Percentiles rank a stretch among this genome's conserved stretches.
Conservation (phyloP, 805 yeast species). For the Candida patagonica region DNA sequence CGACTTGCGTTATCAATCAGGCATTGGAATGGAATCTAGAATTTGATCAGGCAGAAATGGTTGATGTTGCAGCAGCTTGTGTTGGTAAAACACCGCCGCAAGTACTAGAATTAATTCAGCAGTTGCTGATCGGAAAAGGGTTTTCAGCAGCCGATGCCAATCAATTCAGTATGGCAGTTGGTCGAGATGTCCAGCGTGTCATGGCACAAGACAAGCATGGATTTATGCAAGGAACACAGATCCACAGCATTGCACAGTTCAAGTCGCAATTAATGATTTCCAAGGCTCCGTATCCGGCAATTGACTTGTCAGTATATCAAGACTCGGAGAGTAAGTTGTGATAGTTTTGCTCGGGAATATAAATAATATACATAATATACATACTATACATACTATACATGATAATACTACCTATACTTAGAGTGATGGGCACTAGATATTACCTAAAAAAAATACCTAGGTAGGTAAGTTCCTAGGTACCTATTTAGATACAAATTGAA, state of each 20-base stretch:
- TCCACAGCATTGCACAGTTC: conserved; percentile 44
- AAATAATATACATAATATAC: too few relatives aligned
- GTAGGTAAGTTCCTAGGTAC: too few relatives aligned
- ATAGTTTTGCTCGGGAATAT: too few relatives aligned
- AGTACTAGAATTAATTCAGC: conserved; percentile 4
- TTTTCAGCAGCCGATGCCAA: conserved; percentile 7
- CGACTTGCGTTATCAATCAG: conserved; percentile 10
- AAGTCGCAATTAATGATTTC: conserved; percentile 46
- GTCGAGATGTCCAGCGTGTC: not conserved
- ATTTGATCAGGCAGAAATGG: conserved; percentile 9
- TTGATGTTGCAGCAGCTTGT: conserved; percentile 7
- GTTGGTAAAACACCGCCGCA: conserved; percentile 6
- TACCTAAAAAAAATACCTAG: too few relatives aligned
- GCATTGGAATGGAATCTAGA: conserved; percentile 10
- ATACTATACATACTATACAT: too few relatives aligned
- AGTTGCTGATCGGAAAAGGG: conserved; percentile 6
- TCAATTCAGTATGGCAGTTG: conserved; percentile 1
- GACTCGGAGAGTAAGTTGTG: conserved; percentile 22
- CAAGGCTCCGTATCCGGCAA: conserved; percentile 50
- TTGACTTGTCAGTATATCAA: conserved; percentile 18
- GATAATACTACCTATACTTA: too few relatives aligned
- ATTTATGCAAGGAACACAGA: conserved; percentile 42
- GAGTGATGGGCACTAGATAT: too few relatives aligned
- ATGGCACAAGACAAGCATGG: conserved; percentile 14
- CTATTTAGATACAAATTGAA: too few relatives aligned